A percentile compares a stretch with the other conserved stretches of the same genome.
These are phyloP conservation scores for Earliella scabrosa DNA, from an alignment of 1,284 basidiomycete genomes.

Conservation along the genomic window DNA sequence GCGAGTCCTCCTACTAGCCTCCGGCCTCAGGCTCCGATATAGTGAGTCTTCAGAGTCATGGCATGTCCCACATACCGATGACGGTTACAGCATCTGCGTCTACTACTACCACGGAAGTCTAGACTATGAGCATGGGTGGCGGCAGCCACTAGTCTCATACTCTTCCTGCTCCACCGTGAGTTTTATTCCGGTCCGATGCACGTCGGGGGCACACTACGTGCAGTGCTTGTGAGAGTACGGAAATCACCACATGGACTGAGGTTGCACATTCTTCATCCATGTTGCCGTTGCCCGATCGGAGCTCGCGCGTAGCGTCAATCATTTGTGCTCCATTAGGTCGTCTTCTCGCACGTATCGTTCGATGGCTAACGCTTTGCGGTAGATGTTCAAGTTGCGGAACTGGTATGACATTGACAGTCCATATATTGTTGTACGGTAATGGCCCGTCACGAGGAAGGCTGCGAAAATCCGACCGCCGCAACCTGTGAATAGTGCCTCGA, in stretches of 20 bases:
- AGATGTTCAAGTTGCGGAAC: conserved; percentile 15
- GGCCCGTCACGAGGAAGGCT: conserved; percentile 7
- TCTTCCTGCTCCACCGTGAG: too few relatives aligned
- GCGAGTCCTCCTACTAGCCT: too few relatives aligned
- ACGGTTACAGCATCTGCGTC: background rate
- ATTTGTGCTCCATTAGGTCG: too few relatives aligned
- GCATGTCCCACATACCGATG: background rate
- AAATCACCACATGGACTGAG: too few relatives aligned
- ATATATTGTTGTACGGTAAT: conserved; percentile 3
- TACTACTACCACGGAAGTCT: background rate
- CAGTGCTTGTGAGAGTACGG: too few relatives aligned
- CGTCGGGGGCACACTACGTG: too few relatives aligned
- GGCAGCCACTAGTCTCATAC: background rate
- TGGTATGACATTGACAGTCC: conserved; percentile 9
- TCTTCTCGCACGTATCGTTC: background rate
- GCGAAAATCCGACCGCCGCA: conserved; percentile 7
- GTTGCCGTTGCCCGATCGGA: too few relatives aligned
- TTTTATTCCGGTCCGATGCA: too few relatives aligned
- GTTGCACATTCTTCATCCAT: too few relatives aligned
- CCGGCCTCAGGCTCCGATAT: too few relatives aligned
- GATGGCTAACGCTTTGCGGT: background rate
- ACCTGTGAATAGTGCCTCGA: background rate
- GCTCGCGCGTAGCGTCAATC: too few relatives aligned
- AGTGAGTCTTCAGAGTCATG: background rate
- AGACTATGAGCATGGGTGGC: background rate